Evolutionary conservation across 2,329 filamentous ascomycete species (phyloP).

Genomic region (Pyrenophora graminea): DNA sequence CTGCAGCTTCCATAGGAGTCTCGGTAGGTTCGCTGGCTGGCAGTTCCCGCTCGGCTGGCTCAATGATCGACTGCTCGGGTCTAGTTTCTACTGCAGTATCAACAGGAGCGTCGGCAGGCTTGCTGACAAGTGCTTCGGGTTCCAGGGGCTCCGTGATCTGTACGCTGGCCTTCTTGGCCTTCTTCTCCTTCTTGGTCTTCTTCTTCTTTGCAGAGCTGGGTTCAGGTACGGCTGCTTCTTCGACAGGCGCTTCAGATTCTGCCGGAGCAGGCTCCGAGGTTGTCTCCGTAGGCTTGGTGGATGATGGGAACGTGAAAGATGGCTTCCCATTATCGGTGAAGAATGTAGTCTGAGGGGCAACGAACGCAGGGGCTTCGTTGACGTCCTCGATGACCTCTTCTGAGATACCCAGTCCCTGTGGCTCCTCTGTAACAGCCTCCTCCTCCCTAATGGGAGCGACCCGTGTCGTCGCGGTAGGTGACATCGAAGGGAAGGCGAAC

Average conservation of each 20-base stretch:
- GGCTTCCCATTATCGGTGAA: constrained; percentile 12
- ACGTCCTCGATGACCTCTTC: not conserved
- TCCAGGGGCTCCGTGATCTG: constrained; percentile 10
- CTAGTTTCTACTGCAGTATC: not conserved
- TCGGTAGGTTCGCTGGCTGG: not conserved
- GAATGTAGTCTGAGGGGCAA: constrained; percentile 1
- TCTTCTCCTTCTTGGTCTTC: constrained; percentile 33
- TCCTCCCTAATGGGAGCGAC: not conserved
- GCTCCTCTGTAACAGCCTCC: not conserved
- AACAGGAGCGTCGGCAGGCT: not conserved
- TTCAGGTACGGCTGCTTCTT: constrained; percentile 17
- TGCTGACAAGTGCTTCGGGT: not conserved
- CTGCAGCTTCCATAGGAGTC: constrained; percentile 2
- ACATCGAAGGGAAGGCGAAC: constrained; percentile 1
- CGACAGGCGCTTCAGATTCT: constrained; percentile 4
- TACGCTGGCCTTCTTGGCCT: constrained; percentile 23
- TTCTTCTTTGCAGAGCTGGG: constrained; percentile 27
- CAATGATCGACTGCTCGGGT: not conserved
- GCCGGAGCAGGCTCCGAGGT: not conserved
- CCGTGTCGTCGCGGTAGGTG: not conserved
- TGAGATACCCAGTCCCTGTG: not conserved
- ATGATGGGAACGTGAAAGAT: not conserved
- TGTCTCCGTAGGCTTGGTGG: not conserved
- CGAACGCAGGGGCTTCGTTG: not conserved
- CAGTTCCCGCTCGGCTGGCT: not conserved